Evolutionary conservation across 225 moss, liverwort and hornwort species (phyloP).

Genomic region (Anthoceros angustus): DNA sequence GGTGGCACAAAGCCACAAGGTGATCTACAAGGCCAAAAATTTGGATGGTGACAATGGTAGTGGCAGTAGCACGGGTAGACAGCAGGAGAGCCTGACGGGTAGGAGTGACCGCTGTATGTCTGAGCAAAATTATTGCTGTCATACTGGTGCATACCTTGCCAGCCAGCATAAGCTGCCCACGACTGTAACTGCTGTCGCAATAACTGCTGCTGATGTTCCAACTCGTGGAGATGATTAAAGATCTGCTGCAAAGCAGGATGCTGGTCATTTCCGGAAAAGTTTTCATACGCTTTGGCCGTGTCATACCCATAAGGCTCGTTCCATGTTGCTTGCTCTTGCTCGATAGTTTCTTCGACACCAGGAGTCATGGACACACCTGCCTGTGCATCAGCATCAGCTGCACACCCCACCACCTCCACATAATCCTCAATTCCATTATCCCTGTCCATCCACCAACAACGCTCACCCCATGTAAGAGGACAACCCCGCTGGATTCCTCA

Average conservation of each 20-base stretch:
- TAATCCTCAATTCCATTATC: neutral
- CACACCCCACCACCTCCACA: neutral
- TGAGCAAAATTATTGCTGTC: neutral
- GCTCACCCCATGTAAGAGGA: no score
- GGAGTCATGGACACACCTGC: neutral
- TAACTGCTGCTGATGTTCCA: neutral
- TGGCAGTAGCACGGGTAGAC: neutral
- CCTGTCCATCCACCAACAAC: no score
- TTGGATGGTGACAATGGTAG: neutral
- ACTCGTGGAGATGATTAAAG: neutral
- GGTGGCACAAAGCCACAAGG: neutral
- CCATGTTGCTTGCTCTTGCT: neutral
- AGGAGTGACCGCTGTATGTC: neutral
- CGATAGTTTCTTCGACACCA: neutral
- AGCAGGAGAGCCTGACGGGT: neutral
- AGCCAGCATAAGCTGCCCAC: neutral
- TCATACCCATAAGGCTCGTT: neutral
- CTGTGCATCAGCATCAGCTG: neutral
- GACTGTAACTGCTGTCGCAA: neutral
- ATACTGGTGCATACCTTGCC: neutral
- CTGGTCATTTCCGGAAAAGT: neutral
- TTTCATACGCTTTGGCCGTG: neutral
- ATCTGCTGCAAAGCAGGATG: neutral
- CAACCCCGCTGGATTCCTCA: no score
- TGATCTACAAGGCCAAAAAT: neutral